phyloP scores from a whole-genome alignment of 768 basidiomycete genomes.

The Saitozyma sp. region DNA sequence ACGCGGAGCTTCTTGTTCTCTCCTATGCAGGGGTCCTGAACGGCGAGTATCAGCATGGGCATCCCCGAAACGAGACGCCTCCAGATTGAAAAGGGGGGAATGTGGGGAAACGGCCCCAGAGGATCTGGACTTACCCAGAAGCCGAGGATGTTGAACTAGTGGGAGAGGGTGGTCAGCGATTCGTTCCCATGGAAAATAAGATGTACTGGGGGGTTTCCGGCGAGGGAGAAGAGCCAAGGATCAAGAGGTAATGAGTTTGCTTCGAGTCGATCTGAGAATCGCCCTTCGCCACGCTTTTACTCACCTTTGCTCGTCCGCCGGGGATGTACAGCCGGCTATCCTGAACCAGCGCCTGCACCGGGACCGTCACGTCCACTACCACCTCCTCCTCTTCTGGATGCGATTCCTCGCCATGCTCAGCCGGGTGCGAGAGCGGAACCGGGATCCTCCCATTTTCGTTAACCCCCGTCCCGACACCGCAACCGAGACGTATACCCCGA shows the following conservation, averaged over 20 bases:
- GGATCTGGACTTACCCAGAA: conserved; percentile 59
- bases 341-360: conserved; percentile 77
- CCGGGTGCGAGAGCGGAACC: neutral
- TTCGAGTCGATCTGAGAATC: neutral
- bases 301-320: conserved; percentile 71
- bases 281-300: conserved; percentile 14
- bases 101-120: neutral
- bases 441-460: neutral
- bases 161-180: too few relatives aligned
- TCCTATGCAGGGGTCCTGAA: conserved; percentile 71
- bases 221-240: too few relatives aligned
- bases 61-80: neutral
- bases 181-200: too few relatives aligned
- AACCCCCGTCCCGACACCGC: conserved; percentile 38
- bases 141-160: conserved; percentile 72
- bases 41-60: conserved; percentile 1
- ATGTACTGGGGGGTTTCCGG: too few relatives aligned
- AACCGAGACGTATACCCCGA: conserved; percentile 25
- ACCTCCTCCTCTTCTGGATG: conserved; percentile 56
- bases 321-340: conserved; percentile 77
- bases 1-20: conserved; percentile 68
- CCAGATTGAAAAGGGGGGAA: neutral
- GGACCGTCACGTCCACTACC: conserved; percentile 72
- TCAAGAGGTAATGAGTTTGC: conserved; percentile 1
- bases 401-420: conserved; percentile 35